A percentile compares a stretch with the other conserved stretches of the same genome.
Evolutionary conservation across 768 basidiomycete species (phyloP).

Genomic region (Amanita pseudoporphyria): DNA sequence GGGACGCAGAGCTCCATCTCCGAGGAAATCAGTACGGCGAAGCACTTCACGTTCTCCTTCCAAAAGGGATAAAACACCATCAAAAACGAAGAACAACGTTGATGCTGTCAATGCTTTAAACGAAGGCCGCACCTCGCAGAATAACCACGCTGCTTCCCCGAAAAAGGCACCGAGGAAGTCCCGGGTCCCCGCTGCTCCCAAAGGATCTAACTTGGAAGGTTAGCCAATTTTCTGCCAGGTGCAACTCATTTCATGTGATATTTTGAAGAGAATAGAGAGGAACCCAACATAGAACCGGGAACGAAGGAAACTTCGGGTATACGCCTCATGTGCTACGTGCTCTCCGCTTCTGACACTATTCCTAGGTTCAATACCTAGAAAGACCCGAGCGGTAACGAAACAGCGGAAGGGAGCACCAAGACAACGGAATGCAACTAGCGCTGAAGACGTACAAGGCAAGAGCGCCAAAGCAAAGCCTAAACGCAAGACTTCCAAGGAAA

Average conservation of each 20-base stretch:
- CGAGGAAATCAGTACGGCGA: no score
- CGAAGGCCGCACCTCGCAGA: neutral
- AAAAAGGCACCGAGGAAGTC: neutral
- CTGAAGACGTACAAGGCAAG: neutral
- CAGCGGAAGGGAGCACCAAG: constrained; percentile 13
- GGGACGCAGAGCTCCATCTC: no score
- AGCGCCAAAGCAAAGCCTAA: neutral
- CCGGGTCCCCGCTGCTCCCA: neutral
- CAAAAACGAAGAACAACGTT: neutral
- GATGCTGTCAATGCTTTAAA: neutral
- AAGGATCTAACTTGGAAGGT: neutral
- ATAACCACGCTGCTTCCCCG: neutral
- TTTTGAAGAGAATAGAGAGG: neutral
- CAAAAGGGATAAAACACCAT: constrained; percentile 11
- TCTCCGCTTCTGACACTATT: neutral
- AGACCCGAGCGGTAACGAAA: constrained; percentile 6
- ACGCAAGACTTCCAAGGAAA: neutral
- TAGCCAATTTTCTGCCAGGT: neutral
- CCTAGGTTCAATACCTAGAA: neutral
- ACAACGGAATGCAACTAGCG: neutral
- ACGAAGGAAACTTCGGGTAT: neutral
- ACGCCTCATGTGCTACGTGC: neutral
- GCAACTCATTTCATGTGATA: neutral
- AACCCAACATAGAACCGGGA: neutral
- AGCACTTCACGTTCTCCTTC: no score